Evolutionary conservation across 1,284 basidiomycete species (phyloP).

Genomic region (Crepidotus sp.): DNA sequence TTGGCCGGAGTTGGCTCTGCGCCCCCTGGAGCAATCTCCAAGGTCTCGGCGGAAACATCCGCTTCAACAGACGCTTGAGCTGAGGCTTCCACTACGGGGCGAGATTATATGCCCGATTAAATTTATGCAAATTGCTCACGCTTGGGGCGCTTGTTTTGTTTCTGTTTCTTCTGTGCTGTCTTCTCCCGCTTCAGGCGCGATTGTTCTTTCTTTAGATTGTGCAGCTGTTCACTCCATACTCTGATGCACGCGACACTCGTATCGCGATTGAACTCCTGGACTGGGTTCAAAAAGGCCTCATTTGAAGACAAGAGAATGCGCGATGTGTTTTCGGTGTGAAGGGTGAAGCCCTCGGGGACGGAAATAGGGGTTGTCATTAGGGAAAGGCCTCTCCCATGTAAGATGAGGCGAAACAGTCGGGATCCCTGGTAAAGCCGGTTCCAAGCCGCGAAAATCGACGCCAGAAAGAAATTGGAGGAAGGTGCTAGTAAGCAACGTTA

Average conservation of each 20-base stretch:
- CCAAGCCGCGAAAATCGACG: too few species aligned
- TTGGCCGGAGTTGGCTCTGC: neutral
- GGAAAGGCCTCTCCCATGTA: neutral
- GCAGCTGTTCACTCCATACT: constrained; percentile 73
- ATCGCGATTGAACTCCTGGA: constrained; percentile 98
- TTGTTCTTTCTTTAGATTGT: constrained; percentile 45
- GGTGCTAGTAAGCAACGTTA: too few species aligned
- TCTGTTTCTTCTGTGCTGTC: constrained; percentile 49
- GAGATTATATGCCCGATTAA: neutral
- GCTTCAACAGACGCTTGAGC: constrained; percentile 4
- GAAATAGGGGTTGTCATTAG: constrained; percentile 8
- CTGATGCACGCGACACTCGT: constrained; percentile 84
- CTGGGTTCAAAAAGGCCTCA: constrained; percentile 92
- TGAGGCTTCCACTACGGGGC: constrained; percentile 23
- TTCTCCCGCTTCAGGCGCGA: constrained; percentile 28
- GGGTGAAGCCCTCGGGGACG: constrained; percentile 60
- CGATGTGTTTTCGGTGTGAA: constrained; percentile 82
- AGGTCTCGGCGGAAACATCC: neutral
- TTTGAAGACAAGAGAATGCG: constrained; percentile 75
- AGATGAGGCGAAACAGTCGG: neutral
- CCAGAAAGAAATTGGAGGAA: too few species aligned
- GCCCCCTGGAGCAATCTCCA: neutral
- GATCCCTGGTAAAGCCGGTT: neutral
- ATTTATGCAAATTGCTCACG: constrained; percentile 12
- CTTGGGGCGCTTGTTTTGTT: constrained; percentile 28